Conservation (phyloP, 2,329 filamentous ascomycete genomes). For the Amauroascus verrucosus region DNA sequence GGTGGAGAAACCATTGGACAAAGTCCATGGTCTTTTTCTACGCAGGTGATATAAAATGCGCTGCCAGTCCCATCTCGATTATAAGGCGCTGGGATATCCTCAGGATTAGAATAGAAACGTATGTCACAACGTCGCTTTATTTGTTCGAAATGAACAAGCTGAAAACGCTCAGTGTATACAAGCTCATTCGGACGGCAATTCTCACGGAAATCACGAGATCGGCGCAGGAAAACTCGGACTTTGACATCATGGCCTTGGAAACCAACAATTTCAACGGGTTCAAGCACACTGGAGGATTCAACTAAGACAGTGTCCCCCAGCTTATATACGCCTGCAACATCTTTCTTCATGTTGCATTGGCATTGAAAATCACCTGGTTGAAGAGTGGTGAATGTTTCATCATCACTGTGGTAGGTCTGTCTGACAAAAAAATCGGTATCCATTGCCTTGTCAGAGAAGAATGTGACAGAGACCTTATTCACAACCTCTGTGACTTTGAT, state of each 20-base stretch:
- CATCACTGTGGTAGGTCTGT: slow-evolving; percentile 53
- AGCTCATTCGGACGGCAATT: slow-evolving; percentile 45
- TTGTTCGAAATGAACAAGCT: slow-evolving; percentile 28
- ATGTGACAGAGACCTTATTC: slow-evolving; percentile 49
- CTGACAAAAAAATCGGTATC: slow-evolving; percentile 55
- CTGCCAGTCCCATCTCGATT: slow-evolving; percentile 54
- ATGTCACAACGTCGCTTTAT: slow-evolving; percentile 52
- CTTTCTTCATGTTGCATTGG: slow-evolving; percentile 23
- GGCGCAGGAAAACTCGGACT: slow-evolving; percentile 47
- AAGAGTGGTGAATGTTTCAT: slow-evolving; percentile 54
- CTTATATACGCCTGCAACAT: slow-evolving; percentile 26
- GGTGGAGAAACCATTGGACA: slow-evolving; percentile 19
- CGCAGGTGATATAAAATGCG: slow-evolving; percentile 52
- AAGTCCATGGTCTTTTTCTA: slow-evolving; percentile 20
- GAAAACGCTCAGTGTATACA: slow-evolving; percentile 37
- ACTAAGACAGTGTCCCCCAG: slow-evolving; percentile 54
- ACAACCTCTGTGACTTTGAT: slow-evolving; percentile 49
- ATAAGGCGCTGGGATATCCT: slow-evolving; percentile 53
- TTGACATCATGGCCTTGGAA: slow-evolving; percentile 25
- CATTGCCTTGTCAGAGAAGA: slow-evolving; percentile 41
- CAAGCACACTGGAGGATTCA: slow-evolving; percentile 33
- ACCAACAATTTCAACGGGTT: slow-evolving; percentile 52
- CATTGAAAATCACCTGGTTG: slow-evolving; percentile 48
- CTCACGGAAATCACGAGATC: slow-evolving; percentile 32
- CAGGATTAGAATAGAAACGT: slow-evolving; percentile 42